phyloP scores from a whole-genome alignment of 2,329 filamentous ascomycete species.

The Trichoderma asperellum region DNA sequence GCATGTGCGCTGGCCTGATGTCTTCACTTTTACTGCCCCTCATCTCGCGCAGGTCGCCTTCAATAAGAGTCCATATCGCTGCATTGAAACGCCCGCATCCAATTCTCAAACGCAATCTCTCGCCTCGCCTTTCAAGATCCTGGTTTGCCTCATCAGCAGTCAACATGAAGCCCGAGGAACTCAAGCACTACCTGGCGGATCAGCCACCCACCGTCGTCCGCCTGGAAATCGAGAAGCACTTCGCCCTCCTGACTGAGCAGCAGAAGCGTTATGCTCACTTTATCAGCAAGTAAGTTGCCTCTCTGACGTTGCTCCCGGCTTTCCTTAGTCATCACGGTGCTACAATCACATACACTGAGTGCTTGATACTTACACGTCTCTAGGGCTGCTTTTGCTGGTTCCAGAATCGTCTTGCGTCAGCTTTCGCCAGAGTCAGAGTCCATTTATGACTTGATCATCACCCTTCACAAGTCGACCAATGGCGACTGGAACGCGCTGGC shows the following conservation, averaged over 20 bases:
- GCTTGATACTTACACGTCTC: slow-evolving; percentile 13
- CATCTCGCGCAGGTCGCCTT: slow-evolving; percentile 44
- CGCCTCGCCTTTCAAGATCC: slow-evolving; percentile 33
- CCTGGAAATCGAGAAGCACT: slow-evolving; percentile 90
- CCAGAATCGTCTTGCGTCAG: slow-evolving; percentile 77
- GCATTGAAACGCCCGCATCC: slow-evolving; percentile 35
- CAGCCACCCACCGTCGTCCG: slow-evolving; percentile 85
- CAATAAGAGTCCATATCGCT: slow-evolving; percentile 36
- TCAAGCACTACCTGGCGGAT: slow-evolving; percentile 85
- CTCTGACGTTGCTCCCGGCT: neutral
- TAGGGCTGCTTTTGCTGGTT: slow-evolving; percentile 77
- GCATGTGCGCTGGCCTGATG: slow-evolving; percentile 36
- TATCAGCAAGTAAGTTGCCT: slow-evolving; percentile 68
- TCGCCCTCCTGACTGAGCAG: slow-evolving; percentile 73
- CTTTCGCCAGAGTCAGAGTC: slow-evolving; percentile 79
- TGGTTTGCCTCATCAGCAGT: slow-evolving; percentile 36
- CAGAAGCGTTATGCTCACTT: slow-evolving; percentile 92
- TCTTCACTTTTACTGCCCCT: slow-evolving; percentile 43
- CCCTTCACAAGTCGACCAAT: slow-evolving; percentile 66
- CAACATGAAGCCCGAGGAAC: slow-evolving; percentile 62
- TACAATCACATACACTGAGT: neutral
- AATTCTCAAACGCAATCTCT: slow-evolving; percentile 27
- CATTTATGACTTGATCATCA: slow-evolving; percentile 80
- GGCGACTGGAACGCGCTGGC: slow-evolving; percentile 74
- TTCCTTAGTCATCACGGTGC: neutral